phyloP scores from a whole-genome alignment of 495 filamentous ascomycete genomes.

The Talaromyces adpressus region DNA sequence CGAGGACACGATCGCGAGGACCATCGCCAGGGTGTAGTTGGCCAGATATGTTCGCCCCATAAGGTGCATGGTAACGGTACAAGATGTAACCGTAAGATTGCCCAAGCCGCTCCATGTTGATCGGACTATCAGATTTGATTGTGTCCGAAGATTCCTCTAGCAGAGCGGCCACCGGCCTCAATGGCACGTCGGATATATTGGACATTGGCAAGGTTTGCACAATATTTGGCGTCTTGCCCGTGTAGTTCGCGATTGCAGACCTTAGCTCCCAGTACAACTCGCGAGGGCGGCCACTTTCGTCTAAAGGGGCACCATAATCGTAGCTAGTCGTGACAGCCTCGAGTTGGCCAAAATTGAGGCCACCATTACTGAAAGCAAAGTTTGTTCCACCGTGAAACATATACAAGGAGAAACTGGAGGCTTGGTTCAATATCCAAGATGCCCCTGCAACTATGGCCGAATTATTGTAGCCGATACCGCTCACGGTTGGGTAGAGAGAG shows the following conservation, averaged over 20 bases:
- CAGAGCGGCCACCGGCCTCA: constrained; percentile 17
- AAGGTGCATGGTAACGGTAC: constrained; percentile 27
- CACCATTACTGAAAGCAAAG: constrained; percentile 38
- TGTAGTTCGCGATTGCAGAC: constrained; percentile 25
- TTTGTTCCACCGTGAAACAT: constrained; percentile 40
- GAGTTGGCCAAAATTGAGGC: constrained; percentile 23
- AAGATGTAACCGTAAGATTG: constrained; percentile 35
- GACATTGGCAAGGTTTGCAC: constrained; percentile 23
- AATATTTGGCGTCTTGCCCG: constrained; percentile 20
- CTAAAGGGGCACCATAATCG: constrained; percentile 40
- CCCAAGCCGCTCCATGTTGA: constrained; percentile 39
- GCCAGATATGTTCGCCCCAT: constrained; percentile 15
- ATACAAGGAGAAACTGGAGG: background rate
- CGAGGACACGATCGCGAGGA: constrained; percentile 34
- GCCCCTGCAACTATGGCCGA: background rate
- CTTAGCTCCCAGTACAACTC: constrained; percentile 32
- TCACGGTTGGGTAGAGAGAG: constrained; percentile 13
- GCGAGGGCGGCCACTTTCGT: constrained; percentile 39
- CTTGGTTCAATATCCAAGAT: background rate
- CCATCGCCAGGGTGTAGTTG: constrained; percentile 27
- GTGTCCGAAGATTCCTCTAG: constrained; percentile 18
- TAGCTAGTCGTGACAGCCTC: constrained; percentile 37
- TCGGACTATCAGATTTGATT: constrained; percentile 10
- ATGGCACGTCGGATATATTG: constrained; percentile 18
- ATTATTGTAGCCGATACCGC: background rate